phyloP scores from a whole-genome alignment of 2,329 filamentous ascomycete genomes.

The Cryphonectria parasitica region DNA sequence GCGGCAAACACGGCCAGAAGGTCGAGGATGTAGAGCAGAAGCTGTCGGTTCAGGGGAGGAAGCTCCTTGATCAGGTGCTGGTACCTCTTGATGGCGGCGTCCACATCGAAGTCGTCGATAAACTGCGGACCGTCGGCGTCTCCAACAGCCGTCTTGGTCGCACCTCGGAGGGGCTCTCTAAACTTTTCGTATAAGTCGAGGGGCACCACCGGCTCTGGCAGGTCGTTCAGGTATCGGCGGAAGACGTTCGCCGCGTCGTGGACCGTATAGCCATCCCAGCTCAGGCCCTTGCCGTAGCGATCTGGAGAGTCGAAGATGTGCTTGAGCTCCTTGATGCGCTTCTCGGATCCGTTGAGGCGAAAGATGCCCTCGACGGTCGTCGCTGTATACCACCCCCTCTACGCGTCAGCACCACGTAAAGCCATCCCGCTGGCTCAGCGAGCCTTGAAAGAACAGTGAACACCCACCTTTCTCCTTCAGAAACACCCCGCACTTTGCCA shows the following conservation, averaged over 20 bases:
- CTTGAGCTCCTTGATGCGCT: constrained; percentile 96
- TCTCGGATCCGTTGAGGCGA: constrained; percentile 91
- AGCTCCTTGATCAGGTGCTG: constrained; percentile 91
- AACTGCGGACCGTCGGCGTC: constrained; percentile 72
- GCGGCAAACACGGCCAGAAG: constrained; percentile 95
- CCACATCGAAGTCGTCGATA: constrained; percentile 73
- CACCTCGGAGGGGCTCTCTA: constrained; percentile 75
- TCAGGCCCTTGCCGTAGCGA: constrained; percentile 92
- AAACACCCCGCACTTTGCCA: constrained; percentile 97
- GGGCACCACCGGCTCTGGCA: constrained; percentile 95
- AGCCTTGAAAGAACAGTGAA: constrained; percentile 27
- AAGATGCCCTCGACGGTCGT: constrained; percentile 97
- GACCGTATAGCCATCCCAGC: constrained; percentile 97
- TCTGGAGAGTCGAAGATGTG: constrained; percentile 91
- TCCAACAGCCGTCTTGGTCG: constrained; percentile 73
- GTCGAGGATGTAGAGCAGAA: constrained; percentile 94
- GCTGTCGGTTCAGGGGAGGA: constrained; percentile 88
- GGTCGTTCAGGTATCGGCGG: constrained; percentile 90
- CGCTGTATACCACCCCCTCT: constrained; percentile 55
- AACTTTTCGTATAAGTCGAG: constrained; percentile 92
- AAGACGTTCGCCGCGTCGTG: constrained; percentile 98
- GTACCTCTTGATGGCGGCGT: constrained; percentile 78
- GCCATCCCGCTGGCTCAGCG: background rate
- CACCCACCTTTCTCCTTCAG: constrained; percentile 93
- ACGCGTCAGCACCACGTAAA: constrained; percentile 30